phyloP scores from a whole-genome alignment of 169 alveolate genomes.

The Theileria annulata region DNA sequence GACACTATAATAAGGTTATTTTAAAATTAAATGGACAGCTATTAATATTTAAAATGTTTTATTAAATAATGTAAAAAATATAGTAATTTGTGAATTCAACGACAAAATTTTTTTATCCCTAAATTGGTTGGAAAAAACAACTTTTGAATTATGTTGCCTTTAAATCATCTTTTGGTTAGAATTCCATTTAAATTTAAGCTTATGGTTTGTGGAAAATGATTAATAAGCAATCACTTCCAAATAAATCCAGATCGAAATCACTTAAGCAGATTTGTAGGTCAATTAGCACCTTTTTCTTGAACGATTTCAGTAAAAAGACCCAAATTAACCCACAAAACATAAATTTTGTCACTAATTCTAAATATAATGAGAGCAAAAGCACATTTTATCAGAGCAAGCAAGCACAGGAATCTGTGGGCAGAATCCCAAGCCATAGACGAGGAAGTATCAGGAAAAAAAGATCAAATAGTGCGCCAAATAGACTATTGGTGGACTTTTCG shows the following conservation, averaged over 20 bases:
- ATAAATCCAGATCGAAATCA: neutral
- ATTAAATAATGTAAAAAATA: no score
- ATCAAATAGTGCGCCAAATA: conserved; percentile 64
- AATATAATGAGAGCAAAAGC: neutral
- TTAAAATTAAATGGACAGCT: neutral
- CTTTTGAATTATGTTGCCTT: no score
- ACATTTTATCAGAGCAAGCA: neutral
- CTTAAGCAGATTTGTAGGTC: conserved; percentile 20
- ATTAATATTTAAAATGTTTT: no score
- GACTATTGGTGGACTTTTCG: conserved; percentile 35
- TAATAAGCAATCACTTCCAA: neutral
- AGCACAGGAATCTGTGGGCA: neutral
- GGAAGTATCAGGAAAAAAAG: conserved; percentile 23
- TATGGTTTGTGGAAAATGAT: no score
- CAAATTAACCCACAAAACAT: neutral
- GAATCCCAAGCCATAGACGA: neutral
- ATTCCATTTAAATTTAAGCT: no score
- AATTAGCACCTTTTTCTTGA: neutral
- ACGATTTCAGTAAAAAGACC: neutral
- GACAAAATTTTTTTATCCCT: no score
- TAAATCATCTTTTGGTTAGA: no score
- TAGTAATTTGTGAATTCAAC: no score
- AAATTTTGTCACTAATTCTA: neutral
- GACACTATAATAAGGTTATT: neutral
- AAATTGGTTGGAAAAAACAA: no score